Evolutionary conservation across 1,284 basidiomycete species (phyloP).

Genomic region (Apiotrichum brassicae): DNA sequence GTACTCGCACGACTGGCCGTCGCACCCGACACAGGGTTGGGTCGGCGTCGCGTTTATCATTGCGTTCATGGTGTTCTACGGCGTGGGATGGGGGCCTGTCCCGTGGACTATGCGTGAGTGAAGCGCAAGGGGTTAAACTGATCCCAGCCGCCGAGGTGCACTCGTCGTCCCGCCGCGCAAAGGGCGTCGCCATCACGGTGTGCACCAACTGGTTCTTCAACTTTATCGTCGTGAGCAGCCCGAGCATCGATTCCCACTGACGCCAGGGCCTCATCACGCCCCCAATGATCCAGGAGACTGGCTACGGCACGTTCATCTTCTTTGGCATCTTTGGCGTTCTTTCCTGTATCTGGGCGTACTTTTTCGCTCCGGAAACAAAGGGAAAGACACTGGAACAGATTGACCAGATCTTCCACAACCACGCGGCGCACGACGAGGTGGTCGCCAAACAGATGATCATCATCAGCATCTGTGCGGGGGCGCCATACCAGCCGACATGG

Average conservation of each 20-base stretch:
- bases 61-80: not conserved
- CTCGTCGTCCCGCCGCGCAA: conserved; percentile 3
- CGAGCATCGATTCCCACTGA: too few species aligned
- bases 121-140: too few species aligned
- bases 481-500: too few species aligned
- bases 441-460: too few species aligned
- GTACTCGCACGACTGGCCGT: conserved; percentile 19
- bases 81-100: conserved; percentile 9
- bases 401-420: conserved; percentile 9
- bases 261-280: conserved; percentile 24
- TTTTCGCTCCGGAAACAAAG: conserved; percentile 27
- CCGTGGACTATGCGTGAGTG: too few species aligned
- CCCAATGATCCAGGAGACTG: conserved; percentile 15
- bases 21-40: conserved; percentile 3
- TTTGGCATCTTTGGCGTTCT: conserved; percentile 19
- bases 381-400: not conserved
- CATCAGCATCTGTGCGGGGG: too few species aligned
- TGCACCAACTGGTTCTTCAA: not conserved
- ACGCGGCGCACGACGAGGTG: conserved; percentile 15
- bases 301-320: conserved; percentile 26
- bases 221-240: too few species aligned
- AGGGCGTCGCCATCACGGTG: conserved; percentile 10
- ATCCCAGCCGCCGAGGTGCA: conserved; percentile 13
- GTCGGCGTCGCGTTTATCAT: conserved; percentile 13
- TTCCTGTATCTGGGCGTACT: conserved; percentile 16